Evolutionary conservation across 805 yeast genomes (phyloP).

Genomic region (Yamadazyma paraphyllophila): DNA sequence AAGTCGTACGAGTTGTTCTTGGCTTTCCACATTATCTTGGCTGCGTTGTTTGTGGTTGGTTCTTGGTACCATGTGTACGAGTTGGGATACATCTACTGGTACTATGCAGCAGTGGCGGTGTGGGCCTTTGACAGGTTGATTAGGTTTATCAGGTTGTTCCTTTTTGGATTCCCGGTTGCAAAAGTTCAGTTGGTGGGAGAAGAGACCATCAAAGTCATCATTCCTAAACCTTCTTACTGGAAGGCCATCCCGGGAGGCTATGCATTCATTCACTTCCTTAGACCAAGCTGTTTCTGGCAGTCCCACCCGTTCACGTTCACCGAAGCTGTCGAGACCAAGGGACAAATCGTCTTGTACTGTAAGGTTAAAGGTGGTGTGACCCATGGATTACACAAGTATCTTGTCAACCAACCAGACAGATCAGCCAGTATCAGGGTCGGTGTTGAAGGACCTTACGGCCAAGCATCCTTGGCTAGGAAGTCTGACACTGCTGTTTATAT

Average conservation of each 20-base stretch:
- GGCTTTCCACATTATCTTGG: constrained; percentile 34
- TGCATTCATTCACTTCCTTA: constrained; percentile 37
- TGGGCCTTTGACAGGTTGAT: constrained; percentile 38
- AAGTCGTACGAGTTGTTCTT: constrained; percentile 37
- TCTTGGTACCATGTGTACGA: constrained; percentile 41
- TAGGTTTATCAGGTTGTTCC: constrained; percentile 25
- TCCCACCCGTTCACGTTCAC: constrained; percentile 43
- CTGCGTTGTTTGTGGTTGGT: constrained; percentile 43
- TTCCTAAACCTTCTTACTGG: constrained; percentile 39
- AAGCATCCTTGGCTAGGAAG: constrained; percentile 43
- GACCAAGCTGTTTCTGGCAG: constrained; percentile 39
- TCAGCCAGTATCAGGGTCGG: constrained; percentile 27
- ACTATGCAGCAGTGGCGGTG: constrained; percentile 31
- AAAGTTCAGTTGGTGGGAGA: constrained; percentile 28
- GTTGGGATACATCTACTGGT: constrained; percentile 30
- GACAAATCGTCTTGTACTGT: constrained; percentile 27
- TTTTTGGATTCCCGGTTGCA: constrained; percentile 37
- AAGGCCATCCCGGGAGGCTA: constrained; percentile 39
- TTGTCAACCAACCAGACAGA: constrained; percentile 27
- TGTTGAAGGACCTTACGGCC: constrained; percentile 73
- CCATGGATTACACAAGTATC: constrained; percentile 25
- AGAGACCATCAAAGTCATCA: constrained; percentile 34
- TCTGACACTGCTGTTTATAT: constrained; percentile 56
- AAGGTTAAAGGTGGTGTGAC: constrained; percentile 40
- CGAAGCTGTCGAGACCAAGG: constrained; percentile 20